Evolutionary conservation across 2,329 filamentous ascomycete genomes (phyloP).

Genomic region (Aureobasidium sp.): DNA sequence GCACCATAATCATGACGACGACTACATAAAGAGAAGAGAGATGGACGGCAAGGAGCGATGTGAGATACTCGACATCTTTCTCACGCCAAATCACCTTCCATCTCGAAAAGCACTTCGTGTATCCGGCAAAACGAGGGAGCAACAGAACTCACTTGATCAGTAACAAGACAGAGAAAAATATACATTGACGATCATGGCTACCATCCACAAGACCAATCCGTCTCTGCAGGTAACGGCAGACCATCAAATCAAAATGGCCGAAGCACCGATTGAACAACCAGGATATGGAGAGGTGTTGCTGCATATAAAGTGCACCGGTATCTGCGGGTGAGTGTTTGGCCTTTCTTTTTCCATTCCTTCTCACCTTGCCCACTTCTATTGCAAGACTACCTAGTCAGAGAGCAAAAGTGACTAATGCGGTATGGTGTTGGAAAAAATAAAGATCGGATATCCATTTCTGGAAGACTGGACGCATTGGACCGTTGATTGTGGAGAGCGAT

Average conservation of each 20-base stretch:
- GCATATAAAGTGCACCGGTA: constrained; percentile 70
- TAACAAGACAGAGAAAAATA: background rate
- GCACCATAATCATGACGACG: background rate
- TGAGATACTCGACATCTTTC: background rate
- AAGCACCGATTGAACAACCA: constrained; percentile 1
- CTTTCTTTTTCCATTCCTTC: background rate
- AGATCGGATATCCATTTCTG: constrained; percentile 62
- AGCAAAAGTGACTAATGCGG: too few species aligned
- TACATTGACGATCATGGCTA: background rate
- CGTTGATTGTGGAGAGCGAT: constrained; percentile 52
- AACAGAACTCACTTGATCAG: too few species aligned
- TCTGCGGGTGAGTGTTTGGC: constrained; percentile 63
- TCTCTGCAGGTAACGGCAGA: constrained; percentile 12
- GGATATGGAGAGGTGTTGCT: background rate
- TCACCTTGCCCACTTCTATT: too few species aligned
- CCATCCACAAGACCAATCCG: background rate
- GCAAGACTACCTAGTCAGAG: too few species aligned
- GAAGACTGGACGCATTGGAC: constrained; percentile 56
- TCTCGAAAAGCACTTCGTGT: too few species aligned
- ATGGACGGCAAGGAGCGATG: too few species aligned
- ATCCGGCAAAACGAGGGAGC: too few species aligned
- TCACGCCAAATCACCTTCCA: too few species aligned
- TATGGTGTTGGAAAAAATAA: too few species aligned
- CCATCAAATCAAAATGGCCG: constrained; percentile 7
- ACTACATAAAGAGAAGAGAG: background rate